Evolutionary conservation across 257 asterid species (phyloP), one percentile per base, ranked within the genome.

Genomic region (Solanum chmielewskii): DNA sequence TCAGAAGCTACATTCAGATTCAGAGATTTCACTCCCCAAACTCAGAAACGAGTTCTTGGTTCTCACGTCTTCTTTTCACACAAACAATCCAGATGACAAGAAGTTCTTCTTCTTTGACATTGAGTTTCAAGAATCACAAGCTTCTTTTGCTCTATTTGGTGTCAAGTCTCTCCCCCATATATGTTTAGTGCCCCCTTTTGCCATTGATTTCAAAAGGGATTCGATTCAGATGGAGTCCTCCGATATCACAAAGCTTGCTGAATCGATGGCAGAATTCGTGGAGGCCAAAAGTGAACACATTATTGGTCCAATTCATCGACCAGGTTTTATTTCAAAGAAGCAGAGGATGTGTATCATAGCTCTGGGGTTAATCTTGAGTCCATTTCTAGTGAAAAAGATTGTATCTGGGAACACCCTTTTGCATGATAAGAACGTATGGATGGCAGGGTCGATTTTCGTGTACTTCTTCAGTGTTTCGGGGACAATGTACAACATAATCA

Each of bases 391-490:
- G 16, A 95, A 88, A 87, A 94, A 88, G 49, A 62, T 95, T 87
- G 47, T 94, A 35, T 4, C 89, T 2, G 96, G 98, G 41, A 90
- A 94, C 41, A 97, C 95, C 25, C 35, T 94, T 35, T 86, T 95
- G 73, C 96, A 94, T 88, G 89, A 95, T 39, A 94, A 92, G 94
- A 75, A 92, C 35, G 11, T 94, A 16, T 97, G 98, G 98, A 93
- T 97, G 95, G 90, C 91, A 1, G 98, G 99, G 49, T 95, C 97
- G 11, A 87, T 94, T 52, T 94, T 95, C 68, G 92, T 97, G 11
- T 97, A 97, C 94, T 95, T 95, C 87, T 93, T 97, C 87, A 97
- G 98, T 49, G 99, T 94, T 68, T 93, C 98, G 0, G 99, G 99
- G 60, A 92, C 96, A 10, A 97, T 95, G 98, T 94, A 93, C 62